Conservation (phyloP, 116 monocot genomes). For the Zostera marina region DNA sequence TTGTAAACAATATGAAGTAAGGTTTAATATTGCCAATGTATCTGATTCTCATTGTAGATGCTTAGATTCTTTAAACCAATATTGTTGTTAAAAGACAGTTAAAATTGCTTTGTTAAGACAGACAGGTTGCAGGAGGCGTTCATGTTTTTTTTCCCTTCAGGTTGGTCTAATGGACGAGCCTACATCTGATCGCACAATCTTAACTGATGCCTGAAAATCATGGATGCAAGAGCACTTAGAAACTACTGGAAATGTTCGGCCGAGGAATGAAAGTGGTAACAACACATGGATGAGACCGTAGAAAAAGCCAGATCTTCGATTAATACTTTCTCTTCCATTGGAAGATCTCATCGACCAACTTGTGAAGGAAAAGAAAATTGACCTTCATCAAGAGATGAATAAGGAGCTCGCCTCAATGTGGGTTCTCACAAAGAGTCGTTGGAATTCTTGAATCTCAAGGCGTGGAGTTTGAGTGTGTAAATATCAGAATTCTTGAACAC, state of each 20-base stretch:
- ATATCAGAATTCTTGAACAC: slow-evolving; percentile 79
- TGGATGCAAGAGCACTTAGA: slow-evolving; percentile 92
- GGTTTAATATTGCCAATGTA: no score
- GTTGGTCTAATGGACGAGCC: slow-evolving; percentile 42
- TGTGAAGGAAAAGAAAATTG: slow-evolving; percentile 86
- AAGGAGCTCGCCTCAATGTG: slow-evolving; percentile 74
- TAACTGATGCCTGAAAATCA: slow-evolving; percentile 82
- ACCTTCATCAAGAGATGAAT: slow-evolving; percentile 98
- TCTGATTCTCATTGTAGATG: no score
- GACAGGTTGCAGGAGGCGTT: no score
- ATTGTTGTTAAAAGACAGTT: no score
- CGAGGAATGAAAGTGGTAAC: slow-evolving; percentile 72
- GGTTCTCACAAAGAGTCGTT: slow-evolving; percentile 86
- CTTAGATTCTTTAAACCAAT: no score
- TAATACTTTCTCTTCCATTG: slow-evolving; percentile 70
- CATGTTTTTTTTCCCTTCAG: slow-evolving; percentile 17
- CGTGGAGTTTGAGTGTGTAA: slow-evolving; percentile 62
- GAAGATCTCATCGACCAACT: slow-evolving; percentile 69
- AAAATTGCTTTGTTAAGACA: no score
- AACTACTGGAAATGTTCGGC: slow-evolving; percentile 48
- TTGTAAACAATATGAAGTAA: no score
- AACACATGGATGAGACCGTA: slow-evolving; percentile 38
- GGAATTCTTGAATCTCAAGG: slow-evolving; percentile 66
- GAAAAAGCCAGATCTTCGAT: slow-evolving; percentile 48
- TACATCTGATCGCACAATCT: slow-evolving; percentile 33